Percentiles rank a stretch among this genome's conserved stretches.
phyloP scores from a whole-genome alignment of 306 rosid genomes.

The Sechiopsis laciniata region DNA sequence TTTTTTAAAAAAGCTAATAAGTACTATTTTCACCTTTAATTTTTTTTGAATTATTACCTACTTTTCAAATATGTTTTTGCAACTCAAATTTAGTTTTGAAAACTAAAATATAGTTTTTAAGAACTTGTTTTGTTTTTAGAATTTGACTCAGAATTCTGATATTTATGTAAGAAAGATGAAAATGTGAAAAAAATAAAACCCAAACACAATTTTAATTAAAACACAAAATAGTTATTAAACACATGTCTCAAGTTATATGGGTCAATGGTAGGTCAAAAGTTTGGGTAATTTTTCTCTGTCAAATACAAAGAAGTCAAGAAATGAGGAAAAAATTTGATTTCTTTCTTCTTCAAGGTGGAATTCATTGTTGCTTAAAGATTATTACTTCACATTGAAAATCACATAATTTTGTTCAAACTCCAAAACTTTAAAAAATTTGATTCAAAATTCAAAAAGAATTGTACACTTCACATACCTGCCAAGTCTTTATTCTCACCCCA shows the following conservation, averaged over 20 bases:
- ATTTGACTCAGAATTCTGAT: no score
- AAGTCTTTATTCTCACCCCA: slow-evolving; percentile 86
- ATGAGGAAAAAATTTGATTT: not conserved
- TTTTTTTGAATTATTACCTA: no score
- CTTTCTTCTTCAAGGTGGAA: not conserved
- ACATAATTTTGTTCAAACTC: not conserved
- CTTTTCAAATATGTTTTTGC: no score
- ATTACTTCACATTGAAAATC: not conserved
- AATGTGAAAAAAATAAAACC: no score
- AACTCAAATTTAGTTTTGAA: not conserved
- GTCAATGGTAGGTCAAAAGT: slow-evolving; percentile 3
- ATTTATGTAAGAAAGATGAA: no score
- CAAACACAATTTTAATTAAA: no score
- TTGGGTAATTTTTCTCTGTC: not conserved
- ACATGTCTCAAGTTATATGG: not conserved
- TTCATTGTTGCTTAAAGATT: not conserved
- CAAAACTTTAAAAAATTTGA: not conserved
- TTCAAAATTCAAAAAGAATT: not conserved
- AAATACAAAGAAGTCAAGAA: slow-evolving; percentile 5
- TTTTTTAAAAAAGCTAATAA: no score
- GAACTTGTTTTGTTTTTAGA: no score
- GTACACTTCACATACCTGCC: slow-evolving; percentile 53
- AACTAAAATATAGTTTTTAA: no score
- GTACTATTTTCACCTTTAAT: no score
- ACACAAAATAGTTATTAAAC: no score